These are phyloP conservation scores for Tuber calosporum DNA, from an alignment of 495 filamentous ascomycete species.

Conservation along the genomic window DNA sequence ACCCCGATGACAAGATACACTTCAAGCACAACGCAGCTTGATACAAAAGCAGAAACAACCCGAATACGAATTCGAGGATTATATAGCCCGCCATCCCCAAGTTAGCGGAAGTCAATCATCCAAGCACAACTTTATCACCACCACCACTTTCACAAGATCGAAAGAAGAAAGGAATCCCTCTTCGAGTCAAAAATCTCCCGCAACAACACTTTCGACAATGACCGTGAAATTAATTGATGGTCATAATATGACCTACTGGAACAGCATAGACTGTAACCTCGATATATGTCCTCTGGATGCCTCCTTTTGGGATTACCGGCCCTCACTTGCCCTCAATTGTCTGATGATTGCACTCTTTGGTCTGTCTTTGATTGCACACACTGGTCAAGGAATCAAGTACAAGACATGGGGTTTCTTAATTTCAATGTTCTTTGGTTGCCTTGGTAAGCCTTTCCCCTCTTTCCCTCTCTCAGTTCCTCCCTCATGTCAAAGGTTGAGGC, in stretches of 20 bases:
- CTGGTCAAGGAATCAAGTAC: conserved; percentile 43
- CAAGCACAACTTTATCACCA: neutral
- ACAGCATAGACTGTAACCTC: conserved; percentile 18
- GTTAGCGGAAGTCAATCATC: neutral
- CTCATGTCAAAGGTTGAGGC: neutral
- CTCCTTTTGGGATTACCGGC: conserved; percentile 43
- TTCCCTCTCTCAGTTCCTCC: neutral
- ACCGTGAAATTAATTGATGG: neutral
- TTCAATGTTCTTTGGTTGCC: conserved; percentile 43
- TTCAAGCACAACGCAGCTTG: neutral
- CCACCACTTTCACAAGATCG: neutral
- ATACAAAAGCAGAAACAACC: neutral
- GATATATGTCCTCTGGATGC: conserved; percentile 33
- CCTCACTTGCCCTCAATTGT: conserved; percentile 44
- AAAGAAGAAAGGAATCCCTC: neutral
- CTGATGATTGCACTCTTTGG: conserved; percentile 44
- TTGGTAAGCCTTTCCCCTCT: conserved; percentile 14
- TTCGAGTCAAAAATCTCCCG: neutral
- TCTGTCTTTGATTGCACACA: conserved; percentile 40
- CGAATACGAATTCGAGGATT: neutral
- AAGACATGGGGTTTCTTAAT: conserved; percentile 47
- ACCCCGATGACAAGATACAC: neutral
- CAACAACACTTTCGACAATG: neutral
- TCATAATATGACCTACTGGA: neutral
- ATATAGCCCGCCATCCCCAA: neutral